Base-by-base conservation (phyloP, 495 filamentous ascomycete genomes). In the Hyaloscypha hepaticicola region DNA sequence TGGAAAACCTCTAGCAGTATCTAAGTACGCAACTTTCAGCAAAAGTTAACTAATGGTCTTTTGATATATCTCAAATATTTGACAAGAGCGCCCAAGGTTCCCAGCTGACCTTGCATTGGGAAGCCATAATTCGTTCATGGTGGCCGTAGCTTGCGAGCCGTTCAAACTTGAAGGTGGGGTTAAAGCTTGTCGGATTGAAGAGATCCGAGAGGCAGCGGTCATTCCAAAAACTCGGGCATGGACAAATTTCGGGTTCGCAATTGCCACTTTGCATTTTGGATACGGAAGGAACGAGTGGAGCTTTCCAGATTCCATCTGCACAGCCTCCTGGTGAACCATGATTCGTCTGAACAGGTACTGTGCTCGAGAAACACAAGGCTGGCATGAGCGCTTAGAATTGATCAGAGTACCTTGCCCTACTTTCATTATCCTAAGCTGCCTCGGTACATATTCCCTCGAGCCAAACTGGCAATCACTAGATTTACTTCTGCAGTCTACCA, bases 151-250 rank as follows among this genome's bases (percentile, higher is more conserved):
- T 19, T 45, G 38, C 9, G 2, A 26, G n/a, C 11, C 34, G 22
- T 66, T 16, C 16, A 34, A 24, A 33, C 41, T 50, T 65, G n/a
- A 38, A 41, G 14, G 38, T 27, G 19, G 58, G 52, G 22, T 21
- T 38, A 9, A 45, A 16, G 16, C 38, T 19, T 45, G 19, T 45
- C 38, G 11, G 38, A 45, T 45, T n/a, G n/a, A 45, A 45, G 11
- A 45, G 19, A 45, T 19, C 9, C 9, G 38, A 45, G 38, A 16
- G 19, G 38, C 16, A 45, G 38, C 38, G 38, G 38, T 19, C 5
- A 16, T 45, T 45, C 12, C 38, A 16, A 45, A 45, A 16, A 14
- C 16, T 45, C 38, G 1, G 38, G n/a, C n/a, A n/a, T n/a, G n/a
- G n/a, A n/a, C n/a, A n/a, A n/a, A n/a, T n/a, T n/a, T n/a, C n/a